Evolutionary conservation across 2,329 filamentous ascomycete species (phyloP).

Genomic region (Pyrenochaeta sp.): DNA sequence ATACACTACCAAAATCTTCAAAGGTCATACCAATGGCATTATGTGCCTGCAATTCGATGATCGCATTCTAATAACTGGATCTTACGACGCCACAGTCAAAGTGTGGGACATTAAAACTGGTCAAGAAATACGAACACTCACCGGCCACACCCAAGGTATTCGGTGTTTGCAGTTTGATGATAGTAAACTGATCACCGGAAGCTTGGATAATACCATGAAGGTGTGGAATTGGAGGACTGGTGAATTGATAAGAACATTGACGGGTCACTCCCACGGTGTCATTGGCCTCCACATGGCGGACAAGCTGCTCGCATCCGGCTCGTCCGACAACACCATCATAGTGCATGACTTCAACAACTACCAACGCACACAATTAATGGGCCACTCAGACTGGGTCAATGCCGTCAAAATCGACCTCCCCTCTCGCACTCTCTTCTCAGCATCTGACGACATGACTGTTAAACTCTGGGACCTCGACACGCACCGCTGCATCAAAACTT

Average conservation of each 20-base stretch:
- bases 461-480: slow-evolving; percentile 94
- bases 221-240: slow-evolving; percentile 98
- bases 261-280: slow-evolving; percentile 81
- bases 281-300: slow-evolving; percentile 88
- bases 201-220: slow-evolving; percentile 85
- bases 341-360: slow-evolving; percentile 92
- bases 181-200: slow-evolving; percentile 87
- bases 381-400: slow-evolving; percentile 96
- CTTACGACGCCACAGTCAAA: slow-evolving; percentile 93
- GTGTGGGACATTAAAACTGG: slow-evolving; percentile 95
- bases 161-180: slow-evolving; percentile 93
- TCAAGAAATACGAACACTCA: slow-evolving; percentile 82
- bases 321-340: slow-evolving; percentile 87
- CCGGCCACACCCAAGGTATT: slow-evolving; percentile 83
- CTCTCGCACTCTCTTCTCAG: slow-evolving; percentile 88
- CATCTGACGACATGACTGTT: slow-evolving; percentile 90
- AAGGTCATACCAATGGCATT: slow-evolving; percentile 87
- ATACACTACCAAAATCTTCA: slow-evolving; percentile 83
- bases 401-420: slow-evolving; percentile 85
- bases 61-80: slow-evolving; percentile 89
- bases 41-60: slow-evolving; percentile 85
- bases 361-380: slow-evolving; percentile 77
- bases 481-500: slow-evolving; percentile 76
- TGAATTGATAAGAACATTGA: slow-evolving; percentile 81
- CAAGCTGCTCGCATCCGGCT: slow-evolving; percentile 85